Conservation (phyloP, 441 rosid genomes). For the Syzygium syzygioides region DNA sequence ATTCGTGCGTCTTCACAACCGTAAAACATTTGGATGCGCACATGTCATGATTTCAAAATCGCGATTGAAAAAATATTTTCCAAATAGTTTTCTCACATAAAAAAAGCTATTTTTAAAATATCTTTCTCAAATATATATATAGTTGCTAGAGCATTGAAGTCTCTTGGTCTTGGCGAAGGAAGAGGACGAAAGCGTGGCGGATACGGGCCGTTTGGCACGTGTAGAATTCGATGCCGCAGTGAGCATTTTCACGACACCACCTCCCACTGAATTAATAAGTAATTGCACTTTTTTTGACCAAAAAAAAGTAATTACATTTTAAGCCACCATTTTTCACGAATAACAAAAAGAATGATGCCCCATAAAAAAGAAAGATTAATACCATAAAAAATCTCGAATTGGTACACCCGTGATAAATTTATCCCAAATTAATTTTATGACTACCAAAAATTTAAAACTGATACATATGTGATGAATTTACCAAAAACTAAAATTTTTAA, state of each 20-base stretch:
- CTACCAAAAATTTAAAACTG: no score
- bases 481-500: no score
- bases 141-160: background rate
- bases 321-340: background rate
- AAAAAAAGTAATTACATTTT: background rate
- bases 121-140: background rate
- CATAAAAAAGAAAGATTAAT: fast-evolving
- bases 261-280: background rate
- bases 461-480: no score
- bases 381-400: fast-evolving
- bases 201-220: background rate
- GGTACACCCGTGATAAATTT: no score
- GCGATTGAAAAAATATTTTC: background rate
- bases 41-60: background rate
- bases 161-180: background rate
- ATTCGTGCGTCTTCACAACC: background rate
- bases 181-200: background rate
- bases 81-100: background rate
- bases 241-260: background rate
- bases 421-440: no score
- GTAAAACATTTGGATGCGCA: fast-evolving
- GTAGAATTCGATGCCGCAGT: background rate
- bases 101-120: background rate
- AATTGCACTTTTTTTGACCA: background rate
- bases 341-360: background rate